A percentile compares a stretch with the other conserved stretches of the same genome.
Conservation (phyloP, 768 basidiomycete species). For the Lentinula detonsa region DNA sequence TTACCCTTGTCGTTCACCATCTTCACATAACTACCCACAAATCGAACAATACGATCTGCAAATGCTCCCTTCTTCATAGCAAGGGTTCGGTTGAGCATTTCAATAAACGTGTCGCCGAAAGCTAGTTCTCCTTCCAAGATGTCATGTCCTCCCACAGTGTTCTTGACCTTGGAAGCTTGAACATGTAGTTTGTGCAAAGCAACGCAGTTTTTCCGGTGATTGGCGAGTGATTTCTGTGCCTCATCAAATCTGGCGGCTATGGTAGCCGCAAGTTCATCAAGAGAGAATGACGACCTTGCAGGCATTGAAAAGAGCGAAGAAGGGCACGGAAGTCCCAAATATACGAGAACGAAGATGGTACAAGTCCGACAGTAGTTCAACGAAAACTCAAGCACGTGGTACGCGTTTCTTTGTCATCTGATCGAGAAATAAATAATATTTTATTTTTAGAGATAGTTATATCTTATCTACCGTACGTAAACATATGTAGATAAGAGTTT, state of each 20-base stretch:
- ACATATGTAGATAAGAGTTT: neutral
- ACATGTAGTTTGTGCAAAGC: constrained; percentile 79
- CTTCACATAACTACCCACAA: constrained; percentile 77
- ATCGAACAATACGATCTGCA: constrained; percentile 82
- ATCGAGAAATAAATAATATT: neutral
- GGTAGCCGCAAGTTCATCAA: constrained; percentile 22
- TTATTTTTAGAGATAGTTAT: neutral
- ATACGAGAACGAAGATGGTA: neutral
- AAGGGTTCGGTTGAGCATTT: constrained; percentile 67
- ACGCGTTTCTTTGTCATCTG: constrained; percentile 1
- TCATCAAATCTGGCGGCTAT: constrained; percentile 62
- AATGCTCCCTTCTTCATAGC: constrained; percentile 83
- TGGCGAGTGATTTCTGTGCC: constrained; percentile 71
- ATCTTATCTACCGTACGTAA: neutral
- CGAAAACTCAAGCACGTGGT: neutral
- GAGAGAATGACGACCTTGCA: neutral
- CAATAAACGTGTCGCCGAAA: constrained; percentile 72
- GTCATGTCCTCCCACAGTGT: constrained; percentile 41
- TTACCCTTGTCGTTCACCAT: constrained; percentile 81
- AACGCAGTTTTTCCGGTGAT: constrained; percentile 91
- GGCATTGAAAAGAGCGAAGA: neutral
- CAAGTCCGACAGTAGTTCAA: neutral
- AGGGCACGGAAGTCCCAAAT: neutral
- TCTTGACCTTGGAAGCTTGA: constrained; percentile 51
- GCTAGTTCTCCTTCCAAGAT: constrained; percentile 71